Evolutionary conservation across 441 rosid genomes (phyloP).

Genomic region (Omphalea diandra): DNA sequence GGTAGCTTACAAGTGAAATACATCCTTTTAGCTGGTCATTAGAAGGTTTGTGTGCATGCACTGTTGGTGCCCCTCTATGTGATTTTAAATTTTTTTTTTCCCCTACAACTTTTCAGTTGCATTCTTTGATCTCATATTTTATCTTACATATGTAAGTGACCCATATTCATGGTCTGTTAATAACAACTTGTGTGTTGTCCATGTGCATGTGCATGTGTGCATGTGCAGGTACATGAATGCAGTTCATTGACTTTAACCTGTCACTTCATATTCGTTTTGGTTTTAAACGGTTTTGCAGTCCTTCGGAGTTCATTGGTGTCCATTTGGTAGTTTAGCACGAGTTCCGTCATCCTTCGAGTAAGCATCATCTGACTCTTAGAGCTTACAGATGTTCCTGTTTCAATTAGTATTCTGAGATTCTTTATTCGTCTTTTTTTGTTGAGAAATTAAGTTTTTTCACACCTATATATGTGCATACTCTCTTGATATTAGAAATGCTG

Average conservation of each 20-base stretch:
- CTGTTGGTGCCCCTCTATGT: neutral
- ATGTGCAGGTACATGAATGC: neutral
- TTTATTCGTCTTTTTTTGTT: conserved; percentile 1
- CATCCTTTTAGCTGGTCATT: neutral
- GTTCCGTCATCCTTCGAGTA: conserved; percentile 82
- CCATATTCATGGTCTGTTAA: neutral
- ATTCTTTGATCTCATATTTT: neutral
- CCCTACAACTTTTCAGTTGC: neutral
- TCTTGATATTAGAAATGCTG: neutral
- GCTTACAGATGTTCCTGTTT: conserved; percentile 19
- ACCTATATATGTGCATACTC: neutral
- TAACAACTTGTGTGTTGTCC: neutral
- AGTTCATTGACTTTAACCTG: conserved; percentile 11
- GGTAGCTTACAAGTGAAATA: neutral
- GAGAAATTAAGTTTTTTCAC: conserved; percentile 8
- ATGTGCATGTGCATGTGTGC: neutral
- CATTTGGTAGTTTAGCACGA: conserved; percentile 73
- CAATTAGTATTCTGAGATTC: neutral
- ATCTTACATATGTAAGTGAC: neutral
- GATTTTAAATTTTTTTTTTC: neutral
- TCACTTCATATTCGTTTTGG: conserved; percentile 13
- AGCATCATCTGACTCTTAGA: conserved; percentile 31
- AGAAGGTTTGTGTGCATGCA: neutral
- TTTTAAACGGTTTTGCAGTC: conserved; percentile 54
- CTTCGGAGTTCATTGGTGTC: conserved; percentile 96